These are phyloP conservation scores for Fusarium continuum DNA, from an alignment of 2,329 filamentous ascomycete species.

Conservation along the genomic window DNA sequence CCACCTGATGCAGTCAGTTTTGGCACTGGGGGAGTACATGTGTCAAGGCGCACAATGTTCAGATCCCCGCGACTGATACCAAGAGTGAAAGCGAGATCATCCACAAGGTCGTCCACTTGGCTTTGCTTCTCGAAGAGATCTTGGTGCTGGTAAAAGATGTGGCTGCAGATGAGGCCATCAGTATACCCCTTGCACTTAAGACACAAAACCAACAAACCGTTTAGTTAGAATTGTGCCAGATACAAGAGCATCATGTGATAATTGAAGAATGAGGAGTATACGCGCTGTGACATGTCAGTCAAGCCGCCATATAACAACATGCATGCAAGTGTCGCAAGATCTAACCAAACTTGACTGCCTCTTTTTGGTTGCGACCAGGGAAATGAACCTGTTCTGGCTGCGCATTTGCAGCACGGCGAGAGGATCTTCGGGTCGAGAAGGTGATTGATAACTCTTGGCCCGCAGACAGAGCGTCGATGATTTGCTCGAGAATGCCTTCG, in stretches of 20 bases:
- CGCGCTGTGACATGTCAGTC: slow-evolving; percentile 54
- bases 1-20: slow-evolving; percentile 60
- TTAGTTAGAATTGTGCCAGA: slow-evolving; percentile 67
- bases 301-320: neutral
- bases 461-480: slow-evolving; percentile 43
- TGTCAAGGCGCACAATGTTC: slow-evolving; percentile 68
- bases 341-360: slow-evolving; percentile 63
- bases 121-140: slow-evolving; percentile 75
- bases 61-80: slow-evolving; percentile 69
- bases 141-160: slow-evolving; percentile 82
- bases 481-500: slow-evolving; percentile 47
- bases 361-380: slow-evolving; percentile 57
- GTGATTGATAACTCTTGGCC: slow-evolving; percentile 43
- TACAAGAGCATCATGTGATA: slow-evolving; percentile 67
- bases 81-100: slow-evolving; percentile 78
- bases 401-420: slow-evolving; percentile 9
- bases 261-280: slow-evolving; percentile 65
- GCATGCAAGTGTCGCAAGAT: neutral
- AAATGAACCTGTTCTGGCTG: slow-evolving; percentile 49
- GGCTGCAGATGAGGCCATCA: slow-evolving; percentile 57
- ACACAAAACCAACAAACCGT: slow-evolving; percentile 55
- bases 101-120: slow-evolving; percentile 75
- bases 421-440: slow-evolving; percentile 37
- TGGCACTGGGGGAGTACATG: too few relatives aligned
- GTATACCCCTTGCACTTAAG: neutral